Conservation (phyloP, 768 basidiomycete genomes). For the Russula abietina region DNA sequence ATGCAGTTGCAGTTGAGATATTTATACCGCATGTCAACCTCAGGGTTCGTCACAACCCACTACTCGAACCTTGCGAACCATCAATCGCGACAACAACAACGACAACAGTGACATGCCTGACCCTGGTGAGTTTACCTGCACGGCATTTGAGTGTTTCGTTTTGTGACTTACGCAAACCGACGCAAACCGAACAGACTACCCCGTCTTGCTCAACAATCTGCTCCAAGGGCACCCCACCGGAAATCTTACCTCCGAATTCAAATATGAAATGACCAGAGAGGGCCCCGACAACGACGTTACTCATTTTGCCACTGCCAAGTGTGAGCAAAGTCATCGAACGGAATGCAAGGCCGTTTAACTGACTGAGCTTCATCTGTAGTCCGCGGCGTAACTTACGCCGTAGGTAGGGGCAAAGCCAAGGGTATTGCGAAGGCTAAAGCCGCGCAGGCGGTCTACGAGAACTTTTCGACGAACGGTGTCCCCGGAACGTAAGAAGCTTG, state of each 20-base stretch:
- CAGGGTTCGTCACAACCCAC: background rate
- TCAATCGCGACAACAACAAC: background rate
- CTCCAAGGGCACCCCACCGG: background rate
- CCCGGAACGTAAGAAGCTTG: background rate
- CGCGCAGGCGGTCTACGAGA: background rate
- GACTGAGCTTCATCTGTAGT: background rate
- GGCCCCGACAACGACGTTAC: background rate
- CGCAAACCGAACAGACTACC: background rate
- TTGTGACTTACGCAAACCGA: background rate
- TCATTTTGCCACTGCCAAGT: background rate
- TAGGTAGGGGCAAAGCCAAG: background rate
- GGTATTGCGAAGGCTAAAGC: background rate
- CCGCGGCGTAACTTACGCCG: background rate
- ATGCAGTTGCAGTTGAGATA: background rate
- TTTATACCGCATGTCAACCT: constrained; percentile 1
- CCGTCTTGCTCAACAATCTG: constrained; percentile 1
- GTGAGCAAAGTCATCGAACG: background rate
- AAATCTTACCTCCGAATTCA: background rate
- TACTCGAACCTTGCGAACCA: background rate
- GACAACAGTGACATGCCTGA: background rate
- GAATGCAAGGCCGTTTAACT: background rate
- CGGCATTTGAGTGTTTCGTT: background rate
- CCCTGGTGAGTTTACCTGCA: background rate
- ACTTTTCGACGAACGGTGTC: background rate
- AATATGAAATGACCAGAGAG: background rate